These are phyloP conservation scores for Inosperma sp. DNA, from an alignment of 768 basidiomycete species.

Conservation along the genomic window DNA sequence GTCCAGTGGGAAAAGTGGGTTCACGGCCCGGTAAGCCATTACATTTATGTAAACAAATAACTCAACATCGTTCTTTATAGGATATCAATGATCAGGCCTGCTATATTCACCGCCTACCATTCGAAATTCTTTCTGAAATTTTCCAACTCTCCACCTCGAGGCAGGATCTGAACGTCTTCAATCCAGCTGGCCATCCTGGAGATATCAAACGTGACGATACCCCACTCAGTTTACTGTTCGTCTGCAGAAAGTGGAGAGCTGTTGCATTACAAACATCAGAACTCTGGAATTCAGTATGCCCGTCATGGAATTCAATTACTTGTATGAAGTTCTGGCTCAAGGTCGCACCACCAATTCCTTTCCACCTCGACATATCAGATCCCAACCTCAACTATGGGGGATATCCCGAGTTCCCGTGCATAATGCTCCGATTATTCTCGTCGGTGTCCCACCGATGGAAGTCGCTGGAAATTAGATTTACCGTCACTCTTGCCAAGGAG, in stretches of 20 bases:
- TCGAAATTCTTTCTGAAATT: conserved; percentile 3
- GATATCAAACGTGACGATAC: not conserved
- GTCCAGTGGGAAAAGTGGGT: too few relatives aligned
- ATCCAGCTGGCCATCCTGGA: not conserved
- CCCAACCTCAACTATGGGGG: not conserved
- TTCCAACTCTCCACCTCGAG: not conserved
- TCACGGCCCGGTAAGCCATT: too few relatives aligned
- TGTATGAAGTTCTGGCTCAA: not conserved
- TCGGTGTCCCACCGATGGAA: conserved; percentile 1
- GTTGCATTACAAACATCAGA: not conserved
- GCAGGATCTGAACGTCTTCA: not conserved
- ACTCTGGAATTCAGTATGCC: not conserved
- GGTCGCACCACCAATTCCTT: not conserved
- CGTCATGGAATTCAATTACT: not conserved
- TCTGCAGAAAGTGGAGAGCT: not conserved
- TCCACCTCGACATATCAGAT: not conserved
- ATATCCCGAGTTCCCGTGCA: not conserved
- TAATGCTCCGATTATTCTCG: not conserved
- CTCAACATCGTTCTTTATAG: too few relatives aligned
- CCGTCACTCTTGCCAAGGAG: not conserved
- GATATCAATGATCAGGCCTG: not conserved
- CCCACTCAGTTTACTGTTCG: not conserved
- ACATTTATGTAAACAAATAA: too few relatives aligned
- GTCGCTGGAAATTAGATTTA: not conserved
- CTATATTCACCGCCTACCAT: not conserved